Evolutionary conservation across 495 filamentous ascomycete genomes (phyloP), one percentile per base, ranked within the genome.

Genomic region (Penicillium silybi): DNA sequence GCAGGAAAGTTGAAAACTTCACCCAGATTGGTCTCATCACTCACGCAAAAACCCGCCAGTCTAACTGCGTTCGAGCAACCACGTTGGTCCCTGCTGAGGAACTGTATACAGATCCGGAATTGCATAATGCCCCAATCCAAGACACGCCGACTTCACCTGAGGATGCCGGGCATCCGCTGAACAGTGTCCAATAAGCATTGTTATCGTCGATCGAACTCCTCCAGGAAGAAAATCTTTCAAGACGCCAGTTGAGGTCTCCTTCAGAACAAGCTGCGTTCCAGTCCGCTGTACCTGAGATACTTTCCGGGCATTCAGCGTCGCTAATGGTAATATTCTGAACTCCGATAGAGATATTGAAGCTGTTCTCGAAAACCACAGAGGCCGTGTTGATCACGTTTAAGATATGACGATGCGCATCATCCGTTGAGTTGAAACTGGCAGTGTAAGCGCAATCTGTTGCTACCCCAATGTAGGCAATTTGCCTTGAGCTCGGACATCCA

Each of bases 381-480:
- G 92, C 92, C 3, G 81, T 72, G 68, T 93, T 93, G 57, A 96
- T 84, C 68, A 87, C 80, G 42, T 68, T 73, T 59, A 96, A 87
- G 44, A 97, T 71, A 61, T 92, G 90, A 15, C 70, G 41, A 37
- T 76, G 74, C 2, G 83, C 78, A 8, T 74, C 66, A 27, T 85
- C 79, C 9, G 77, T 73, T 9, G 74, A 79, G 25, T 74, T 73
- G 62, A 96, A 93, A 23, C 75, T 65, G 1, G 68, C 74, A 34
- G 83, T 88, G 62, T 92, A 96, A 0, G 81, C 84, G 72, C 92
- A 97, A 65, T 97, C 92, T 0, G 89, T 90, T n/a, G 88, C 90
- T 19, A 97, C 86, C 9, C 92, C 92, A 25, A 97, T 80, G 42
- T 95, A 68, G 2, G 92, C 91, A 37, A 95, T 85, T 67, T 84